phyloP scores from a whole-genome alignment of 1,284 basidiomycete genomes.

The Pterulicium gracile region DNA sequence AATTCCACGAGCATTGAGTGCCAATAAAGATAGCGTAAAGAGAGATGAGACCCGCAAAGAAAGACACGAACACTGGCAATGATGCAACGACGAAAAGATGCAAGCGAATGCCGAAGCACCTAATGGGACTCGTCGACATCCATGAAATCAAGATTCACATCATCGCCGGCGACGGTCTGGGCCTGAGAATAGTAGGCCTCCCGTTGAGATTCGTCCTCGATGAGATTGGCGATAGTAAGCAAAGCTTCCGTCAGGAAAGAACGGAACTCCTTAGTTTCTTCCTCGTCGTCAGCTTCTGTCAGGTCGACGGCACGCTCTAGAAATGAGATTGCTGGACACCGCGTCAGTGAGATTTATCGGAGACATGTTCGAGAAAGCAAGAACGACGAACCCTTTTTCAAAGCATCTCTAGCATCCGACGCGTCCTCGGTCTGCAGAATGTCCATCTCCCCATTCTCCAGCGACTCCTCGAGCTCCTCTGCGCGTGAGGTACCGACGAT shows the following conservation, averaged over 20 bases:
- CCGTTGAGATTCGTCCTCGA: not conserved
- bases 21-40: no score
- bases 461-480: constrained; percentile 37
- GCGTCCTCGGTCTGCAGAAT: constrained; percentile 34
- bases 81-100: no score
- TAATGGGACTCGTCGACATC: not conserved
- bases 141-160: constrained; percentile 7
- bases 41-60: no score
- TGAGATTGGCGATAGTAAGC: constrained; percentile 1
- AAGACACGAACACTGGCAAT: no score
- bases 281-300: not conserved
- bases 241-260: not conserved
- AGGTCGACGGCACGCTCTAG: not conserved
- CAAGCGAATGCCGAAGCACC: no score
- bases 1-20: no score
- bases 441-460: constrained; percentile 29
- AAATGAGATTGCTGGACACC: not conserved
- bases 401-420: constrained; percentile 36
- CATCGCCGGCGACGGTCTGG: not conserved
- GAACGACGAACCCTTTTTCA: constrained; percentile 20
- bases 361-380: not conserved
- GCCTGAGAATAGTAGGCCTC: not conserved
- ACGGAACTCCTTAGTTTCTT: not conserved
- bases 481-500: constrained; percentile 39
- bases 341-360: constrained; percentile 4